Evolutionary conservation across 441 rosid genomes (phyloP).

Genomic region (Capsella rubella): DNA sequence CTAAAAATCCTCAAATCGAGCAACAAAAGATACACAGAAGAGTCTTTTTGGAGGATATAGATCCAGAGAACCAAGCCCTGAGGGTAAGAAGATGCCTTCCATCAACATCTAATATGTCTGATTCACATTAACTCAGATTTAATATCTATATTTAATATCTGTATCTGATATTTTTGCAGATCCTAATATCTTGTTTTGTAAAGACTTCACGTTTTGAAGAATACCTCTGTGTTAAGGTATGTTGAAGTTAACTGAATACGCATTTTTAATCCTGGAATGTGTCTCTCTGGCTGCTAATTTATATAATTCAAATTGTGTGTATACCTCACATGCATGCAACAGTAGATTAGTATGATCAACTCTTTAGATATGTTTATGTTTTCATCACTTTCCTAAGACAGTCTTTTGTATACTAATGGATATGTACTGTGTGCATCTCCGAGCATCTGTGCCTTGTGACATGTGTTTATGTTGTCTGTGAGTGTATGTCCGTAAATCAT

Average conservation of each 20-base stretch:
- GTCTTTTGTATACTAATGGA: not conserved
- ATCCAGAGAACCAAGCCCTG: conserved; percentile 74
- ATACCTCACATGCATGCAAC: conserved; percentile 12
- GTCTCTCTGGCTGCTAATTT: not conserved
- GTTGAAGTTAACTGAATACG: conserved; percentile 15
- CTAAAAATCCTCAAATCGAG: conserved; percentile 77
- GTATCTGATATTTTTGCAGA: conserved; percentile 53
- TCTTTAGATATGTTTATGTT: not conserved
- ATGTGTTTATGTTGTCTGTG: conserved; percentile 9
- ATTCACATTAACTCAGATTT: conserved; percentile 16
- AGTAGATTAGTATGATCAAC: conserved; percentile 13
- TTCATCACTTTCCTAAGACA: conserved; percentile 1
- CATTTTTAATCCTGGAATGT: not conserved
- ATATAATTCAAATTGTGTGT: not conserved
- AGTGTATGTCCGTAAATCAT: not conserved
- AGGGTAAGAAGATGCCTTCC: conserved; percentile 49
- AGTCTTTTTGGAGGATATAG: conserved; percentile 62
- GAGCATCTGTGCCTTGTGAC: conserved; percentile 5
- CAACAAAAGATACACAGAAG: conserved; percentile 76
- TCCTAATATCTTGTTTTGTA: conserved; percentile 71
- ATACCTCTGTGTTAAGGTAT: conserved; percentile 76
- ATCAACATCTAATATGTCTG: not conserved
- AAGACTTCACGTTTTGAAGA: conserved; percentile 80
- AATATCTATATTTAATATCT: conserved; percentile 28
- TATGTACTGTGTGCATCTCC: not conserved